These are phyloP conservation scores for Calonectria henricotiae DNA, from an alignment of 2,329 filamentous ascomycete species.

Conservation along the genomic window DNA sequence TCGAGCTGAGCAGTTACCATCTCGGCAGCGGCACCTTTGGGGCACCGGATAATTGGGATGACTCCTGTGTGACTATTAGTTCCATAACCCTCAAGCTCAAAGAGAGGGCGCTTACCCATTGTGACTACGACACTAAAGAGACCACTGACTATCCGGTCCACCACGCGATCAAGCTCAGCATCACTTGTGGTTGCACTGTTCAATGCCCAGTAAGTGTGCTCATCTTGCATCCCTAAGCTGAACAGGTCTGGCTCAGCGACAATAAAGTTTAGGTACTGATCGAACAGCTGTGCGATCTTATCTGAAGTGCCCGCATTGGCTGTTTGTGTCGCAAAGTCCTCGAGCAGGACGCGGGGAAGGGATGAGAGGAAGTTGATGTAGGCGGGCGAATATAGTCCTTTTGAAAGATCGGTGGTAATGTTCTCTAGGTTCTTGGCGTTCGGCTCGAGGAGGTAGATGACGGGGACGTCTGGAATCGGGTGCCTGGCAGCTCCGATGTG, in stretches of 20 bases:
- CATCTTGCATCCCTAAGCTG: conserved; percentile 92
- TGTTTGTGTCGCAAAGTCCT: conserved; percentile 94
- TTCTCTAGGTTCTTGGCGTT: conserved; percentile 84
- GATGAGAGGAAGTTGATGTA: conserved; percentile 98
- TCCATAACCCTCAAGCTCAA: not conserved
- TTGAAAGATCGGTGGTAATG: conserved; percentile 89
- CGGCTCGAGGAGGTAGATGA: conserved; percentile 96
- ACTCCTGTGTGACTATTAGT: conserved; percentile 70
- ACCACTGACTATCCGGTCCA: conserved; percentile 94
- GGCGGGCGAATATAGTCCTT: conserved; percentile 90
- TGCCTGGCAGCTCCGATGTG: conserved; percentile 87
- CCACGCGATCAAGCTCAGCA: conserved; percentile 87
- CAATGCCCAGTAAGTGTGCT: conserved; percentile 93
- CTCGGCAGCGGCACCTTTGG: conserved; percentile 93
- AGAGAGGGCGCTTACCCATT: conserved; percentile 78
- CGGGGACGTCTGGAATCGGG: conserved; percentile 95
- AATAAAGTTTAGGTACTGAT: conserved; percentile 98
- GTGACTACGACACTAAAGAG: conserved; percentile 99
- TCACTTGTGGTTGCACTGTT: conserved; percentile 95
- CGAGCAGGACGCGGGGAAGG: conserved; percentile 88
- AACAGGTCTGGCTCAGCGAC: conserved; percentile 97
- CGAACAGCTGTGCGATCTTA: conserved; percentile 91
- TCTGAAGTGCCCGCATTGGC: conserved; percentile 89
- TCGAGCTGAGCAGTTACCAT: conserved; percentile 96
- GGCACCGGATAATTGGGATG: conserved; percentile 95